A percentile compares a stretch with the other conserved stretches of the same genome.
Conservation (phyloP, 306 rosid genomes). For the Vicia faba region DNA sequence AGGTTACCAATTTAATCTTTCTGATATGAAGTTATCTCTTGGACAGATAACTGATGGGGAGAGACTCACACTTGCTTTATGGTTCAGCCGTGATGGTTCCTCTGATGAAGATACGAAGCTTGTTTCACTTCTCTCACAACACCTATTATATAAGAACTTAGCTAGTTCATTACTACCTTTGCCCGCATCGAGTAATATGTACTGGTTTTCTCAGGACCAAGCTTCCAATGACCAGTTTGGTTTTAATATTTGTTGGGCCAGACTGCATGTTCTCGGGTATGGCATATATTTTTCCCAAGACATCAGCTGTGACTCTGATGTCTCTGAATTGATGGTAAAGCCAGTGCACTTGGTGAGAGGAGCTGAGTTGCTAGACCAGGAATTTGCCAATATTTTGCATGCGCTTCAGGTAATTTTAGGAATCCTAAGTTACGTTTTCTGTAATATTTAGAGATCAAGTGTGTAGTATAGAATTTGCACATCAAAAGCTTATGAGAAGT, state of each 20-base stretch:
- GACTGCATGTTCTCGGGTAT: slow-evolving; percentile 75
- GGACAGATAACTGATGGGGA: slow-evolving; percentile 81
- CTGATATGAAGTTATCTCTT: slow-evolving; percentile 42
- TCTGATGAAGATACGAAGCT: slow-evolving; percentile 88
- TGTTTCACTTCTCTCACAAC: slow-evolving; percentile 67
- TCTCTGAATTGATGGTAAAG: slow-evolving; percentile 51
- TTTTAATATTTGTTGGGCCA: slow-evolving; percentile 85
- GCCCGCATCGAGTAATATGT: slow-evolving; percentile 85
- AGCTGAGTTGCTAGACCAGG: slow-evolving; percentile 56
- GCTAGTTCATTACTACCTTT: slow-evolving; percentile 57
- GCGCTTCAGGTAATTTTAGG: slow-evolving; percentile 75
- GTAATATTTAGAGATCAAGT: slow-evolving; percentile 3
- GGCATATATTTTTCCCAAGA: slow-evolving; percentile 53
- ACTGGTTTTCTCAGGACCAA: slow-evolving; percentile 74
- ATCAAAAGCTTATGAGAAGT: too few species aligned
- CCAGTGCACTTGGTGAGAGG: slow-evolving; percentile 58
- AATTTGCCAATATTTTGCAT: slow-evolving; percentile 80
- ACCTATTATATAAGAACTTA: slow-evolving; percentile 39
- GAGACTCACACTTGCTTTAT: slow-evolving; percentile 86
- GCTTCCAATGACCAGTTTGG: slow-evolving; percentile 50
- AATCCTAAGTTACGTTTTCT: neutral
- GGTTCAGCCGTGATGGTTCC: slow-evolving; percentile 85
- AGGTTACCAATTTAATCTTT: slow-evolving; percentile 12
- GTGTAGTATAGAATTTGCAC: neutral
- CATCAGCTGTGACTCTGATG: slow-evolving; percentile 42